Evolutionary conservation across 2,329 filamentous ascomycete genomes (phyloP).

Genomic region (Onygena corvina): DNA sequence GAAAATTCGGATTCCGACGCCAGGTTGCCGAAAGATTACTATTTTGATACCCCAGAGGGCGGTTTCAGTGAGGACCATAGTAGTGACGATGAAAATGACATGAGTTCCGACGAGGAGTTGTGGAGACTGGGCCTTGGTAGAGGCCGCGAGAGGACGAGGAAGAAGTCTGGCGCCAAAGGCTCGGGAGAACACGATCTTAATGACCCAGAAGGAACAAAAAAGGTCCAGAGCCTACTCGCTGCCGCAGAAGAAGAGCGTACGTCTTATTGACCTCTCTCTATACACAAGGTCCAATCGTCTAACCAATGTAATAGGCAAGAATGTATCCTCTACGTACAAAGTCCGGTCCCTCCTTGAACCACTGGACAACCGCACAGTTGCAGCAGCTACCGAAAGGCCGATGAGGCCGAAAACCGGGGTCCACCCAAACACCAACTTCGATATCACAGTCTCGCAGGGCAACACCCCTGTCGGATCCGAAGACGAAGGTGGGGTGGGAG

Average conservation of each 20-base stretch:
- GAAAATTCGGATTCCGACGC: conserved; percentile 38
- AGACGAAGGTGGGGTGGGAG: conserved; percentile 31
- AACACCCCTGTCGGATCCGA: conserved; percentile 65
- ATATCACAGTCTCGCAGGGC: conserved; percentile 49
- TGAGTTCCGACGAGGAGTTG: conserved; percentile 55
- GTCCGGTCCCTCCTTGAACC: conserved; percentile 54
- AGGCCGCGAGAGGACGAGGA: conserved; percentile 29
- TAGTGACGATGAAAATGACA: conserved; percentile 29
- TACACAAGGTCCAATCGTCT: not conserved
- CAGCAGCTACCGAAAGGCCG: conserved; percentile 49
- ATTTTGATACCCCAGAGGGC: conserved; percentile 60
- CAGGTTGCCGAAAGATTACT: conserved; percentile 58
- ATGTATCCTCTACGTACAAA: conserved; percentile 45
- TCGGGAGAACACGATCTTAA: conserved; percentile 11
- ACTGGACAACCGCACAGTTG: conserved; percentile 46
- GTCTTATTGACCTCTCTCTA: conserved; percentile 24
- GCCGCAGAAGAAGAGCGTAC: conserved; percentile 68
- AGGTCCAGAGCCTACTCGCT: conserved; percentile 52
- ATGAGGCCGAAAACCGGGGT: conserved; percentile 41
- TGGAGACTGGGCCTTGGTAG: conserved; percentile 29
- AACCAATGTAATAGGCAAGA: conserved; percentile 33
- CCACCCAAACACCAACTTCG: conserved; percentile 77
- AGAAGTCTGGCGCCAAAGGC: conserved; percentile 13
- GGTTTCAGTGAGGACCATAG: conserved; percentile 32
- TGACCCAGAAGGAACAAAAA: conserved; percentile 29